Base-by-base conservation (phyloP, 2,329 filamentous ascomycete genomes). In the Clonostachys rosea region DNA sequence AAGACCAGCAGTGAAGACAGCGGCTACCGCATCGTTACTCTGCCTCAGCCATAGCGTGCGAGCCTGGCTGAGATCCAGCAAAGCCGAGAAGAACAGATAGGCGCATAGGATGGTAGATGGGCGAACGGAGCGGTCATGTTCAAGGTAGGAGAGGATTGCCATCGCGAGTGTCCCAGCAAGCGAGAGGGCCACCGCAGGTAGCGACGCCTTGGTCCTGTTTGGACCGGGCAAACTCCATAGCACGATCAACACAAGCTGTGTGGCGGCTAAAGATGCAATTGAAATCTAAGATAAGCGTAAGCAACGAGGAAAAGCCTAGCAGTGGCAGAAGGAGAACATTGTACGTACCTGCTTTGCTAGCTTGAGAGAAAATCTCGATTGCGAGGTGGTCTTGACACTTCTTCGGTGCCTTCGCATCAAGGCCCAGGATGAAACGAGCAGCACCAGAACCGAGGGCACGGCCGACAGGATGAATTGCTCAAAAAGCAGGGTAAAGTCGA, bases 401-500 rank as follows among this genome's bases (percentile, higher is more conserved):
- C 36, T 40, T 67, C 67, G 14, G 49, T 42, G 24, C 24, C 24
- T 30, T 30, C 24, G 24, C 24, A 30, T 30, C 24, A 30, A 3
- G 57, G 55, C 20, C 64, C 65, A 4, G 75, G 36, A 53, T 5
- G 61, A 5, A 2, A 54, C 49, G 0, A 74, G 64, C 5, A 74
- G 56, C 62, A 56, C 2, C 50, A 48, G 8, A 18, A 18, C 36
- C 17, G 36, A 39, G 12, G 36, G 36, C 36, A 39, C 14, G 16
- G 20, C 40, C 16, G 40, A 17, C n/a, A 42, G 40, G 40, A 42
- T 42, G 14, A 20, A n/a, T 20, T 42, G 16, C 20, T 42, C 40
- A 42, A 42, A 42, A 14, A 42, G 40, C 18, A 42, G 20, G 5
- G 40, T 42, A 13, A 42, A 42, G 18, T 42, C 40, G 40, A 42